Percentiles rank a stretch among this genome's conserved stretches.
Evolutionary conservation across 1,284 basidiomycete species (phyloP).

Genomic region (Waitea zeae): DNA sequence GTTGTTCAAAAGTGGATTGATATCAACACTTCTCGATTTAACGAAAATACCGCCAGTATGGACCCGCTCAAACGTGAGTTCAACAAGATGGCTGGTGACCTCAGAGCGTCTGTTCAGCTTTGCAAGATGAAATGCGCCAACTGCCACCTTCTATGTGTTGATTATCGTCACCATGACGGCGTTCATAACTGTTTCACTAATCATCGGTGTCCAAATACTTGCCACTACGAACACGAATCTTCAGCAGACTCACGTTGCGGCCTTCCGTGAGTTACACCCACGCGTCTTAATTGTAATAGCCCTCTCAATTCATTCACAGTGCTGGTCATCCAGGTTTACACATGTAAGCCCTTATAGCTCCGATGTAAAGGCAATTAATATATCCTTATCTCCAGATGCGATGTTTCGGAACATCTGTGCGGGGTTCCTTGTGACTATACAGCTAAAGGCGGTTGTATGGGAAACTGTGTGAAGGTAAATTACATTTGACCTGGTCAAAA

Average conservation of each 20-base stretch:
- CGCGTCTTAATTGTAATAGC: not conserved
- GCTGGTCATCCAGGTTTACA: conserved; percentile 39
- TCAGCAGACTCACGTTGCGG: conserved; percentile 18
- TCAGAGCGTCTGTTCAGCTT: conserved; percentile 26
- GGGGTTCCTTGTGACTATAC: conserved; percentile 25
- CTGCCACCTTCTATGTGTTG: conserved; percentile 31
- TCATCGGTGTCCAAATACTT: conserved; percentile 25
- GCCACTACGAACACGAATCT: conserved; percentile 23
- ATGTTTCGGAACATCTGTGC: conserved; percentile 29
- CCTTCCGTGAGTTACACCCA: conserved; percentile 20
- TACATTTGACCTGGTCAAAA: not conserved
- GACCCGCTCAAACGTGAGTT: conserved; percentile 26
- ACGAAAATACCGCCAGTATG: conserved; percentile 22
- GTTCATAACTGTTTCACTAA: conserved; percentile 29
- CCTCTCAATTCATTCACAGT: conserved; percentile 13
- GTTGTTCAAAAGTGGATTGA: conserved; percentile 32
- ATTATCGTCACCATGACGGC: conserved; percentile 23
- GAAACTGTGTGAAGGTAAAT: conserved; percentile 28
- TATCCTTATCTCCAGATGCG: conserved; percentile 22
- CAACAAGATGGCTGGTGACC: conserved; percentile 21
- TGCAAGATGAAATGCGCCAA: conserved; percentile 26
- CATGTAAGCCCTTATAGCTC: conserved; percentile 18
- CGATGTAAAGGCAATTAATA: not conserved
- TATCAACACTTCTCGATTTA: conserved; percentile 29
- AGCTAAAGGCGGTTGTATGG: conserved; percentile 27